Conservation (phyloP, 1,284 basidiomycete genomes). For the Chondrostereum purpureum region DNA sequence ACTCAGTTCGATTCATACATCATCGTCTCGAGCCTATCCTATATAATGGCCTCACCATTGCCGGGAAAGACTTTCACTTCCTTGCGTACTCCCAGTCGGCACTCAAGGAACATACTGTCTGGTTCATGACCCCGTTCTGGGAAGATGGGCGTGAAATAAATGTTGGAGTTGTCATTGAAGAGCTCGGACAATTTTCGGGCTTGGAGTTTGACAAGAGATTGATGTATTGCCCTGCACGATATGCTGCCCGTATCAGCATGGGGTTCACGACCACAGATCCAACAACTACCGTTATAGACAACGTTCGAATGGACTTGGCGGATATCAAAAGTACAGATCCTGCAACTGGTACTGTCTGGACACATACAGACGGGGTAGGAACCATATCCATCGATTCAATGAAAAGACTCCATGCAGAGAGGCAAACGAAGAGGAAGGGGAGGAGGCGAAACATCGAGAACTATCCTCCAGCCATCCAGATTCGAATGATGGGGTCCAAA, state of each 20-base stretch:
- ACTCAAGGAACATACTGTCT: constrained; percentile 42
- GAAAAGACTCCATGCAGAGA: constrained; percentile 38
- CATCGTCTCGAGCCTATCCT: constrained; percentile 37
- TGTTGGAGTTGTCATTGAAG: constrained; percentile 41
- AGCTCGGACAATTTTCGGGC: constrained; percentile 47
- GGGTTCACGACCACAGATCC: constrained; percentile 70
- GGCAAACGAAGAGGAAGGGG: constrained; percentile 32
- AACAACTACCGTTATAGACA: constrained; percentile 43
- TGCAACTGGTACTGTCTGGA: constrained; percentile 30
- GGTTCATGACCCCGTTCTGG: constrained; percentile 44
- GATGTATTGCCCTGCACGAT: constrained; percentile 60
- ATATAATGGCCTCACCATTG: constrained; percentile 39
- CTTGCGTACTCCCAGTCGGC: constrained; percentile 54
- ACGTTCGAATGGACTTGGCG: constrained; percentile 31
- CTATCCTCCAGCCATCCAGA: constrained; percentile 47
- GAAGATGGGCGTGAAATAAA: constrained; percentile 27
- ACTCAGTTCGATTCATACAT: constrained; percentile 39
- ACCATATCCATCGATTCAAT: constrained; percentile 58
- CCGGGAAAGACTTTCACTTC: constrained; percentile 46
- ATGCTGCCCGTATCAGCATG: constrained; percentile 64
- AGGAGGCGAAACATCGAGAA: constrained; percentile 27
- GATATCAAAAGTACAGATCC: constrained; percentile 38
- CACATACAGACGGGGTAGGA: constrained; percentile 63
- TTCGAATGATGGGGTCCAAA: constrained; percentile 57
- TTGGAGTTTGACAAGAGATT: constrained; percentile 37